Evolutionary conservation across 1,284 basidiomycete genomes (phyloP).

Genomic region (Ustilago crameri): DNA sequence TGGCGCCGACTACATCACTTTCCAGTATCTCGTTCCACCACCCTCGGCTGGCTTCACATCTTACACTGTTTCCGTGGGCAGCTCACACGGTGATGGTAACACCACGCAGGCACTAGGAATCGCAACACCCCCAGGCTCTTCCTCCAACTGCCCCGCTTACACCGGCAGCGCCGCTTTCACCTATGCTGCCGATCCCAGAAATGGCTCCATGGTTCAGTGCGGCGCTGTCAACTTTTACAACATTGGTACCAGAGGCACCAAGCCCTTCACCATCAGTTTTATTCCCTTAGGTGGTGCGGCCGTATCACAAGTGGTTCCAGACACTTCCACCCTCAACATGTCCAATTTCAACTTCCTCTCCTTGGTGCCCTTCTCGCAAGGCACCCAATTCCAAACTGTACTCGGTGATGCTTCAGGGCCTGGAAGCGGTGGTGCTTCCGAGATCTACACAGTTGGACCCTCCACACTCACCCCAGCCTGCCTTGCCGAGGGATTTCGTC

Average conservation of each 20-base stretch:
- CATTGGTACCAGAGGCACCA: conserved; percentile 44
- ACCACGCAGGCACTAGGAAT: conserved; percentile 37
- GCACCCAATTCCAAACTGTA: conserved; percentile 52
- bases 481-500: conserved; percentile 14
- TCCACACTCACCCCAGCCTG: conserved; percentile 19
- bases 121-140: conserved; percentile 15
- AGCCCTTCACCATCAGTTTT: conserved; percentile 53
- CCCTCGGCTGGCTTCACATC: conserved; percentile 31
- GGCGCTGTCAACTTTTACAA: conserved; percentile 53
- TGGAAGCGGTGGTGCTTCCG: conserved; percentile 46
- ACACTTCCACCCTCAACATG: conserved; percentile 30
- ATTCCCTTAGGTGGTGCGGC: conserved; percentile 42
- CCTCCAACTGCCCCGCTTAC: conserved; percentile 36
- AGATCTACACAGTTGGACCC: conserved; percentile 40
- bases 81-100: conserved; percentile 51
- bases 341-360: conserved; percentile 41
- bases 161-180: conserved; percentile 33
- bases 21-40: conserved; percentile 51
- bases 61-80: conserved; percentile 44
- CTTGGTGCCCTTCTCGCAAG: conserved; percentile 39
- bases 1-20: conserved; percentile 37
- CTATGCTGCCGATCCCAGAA: conserved; percentile 45
- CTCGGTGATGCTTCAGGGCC: conserved; percentile 47
- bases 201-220: conserved; percentile 44
- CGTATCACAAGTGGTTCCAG: conserved; percentile 42